Evolutionary conservation across 2,329 filamentous ascomycete species (phyloP).

Genomic region (Plenodomus biglobosus): DNA sequence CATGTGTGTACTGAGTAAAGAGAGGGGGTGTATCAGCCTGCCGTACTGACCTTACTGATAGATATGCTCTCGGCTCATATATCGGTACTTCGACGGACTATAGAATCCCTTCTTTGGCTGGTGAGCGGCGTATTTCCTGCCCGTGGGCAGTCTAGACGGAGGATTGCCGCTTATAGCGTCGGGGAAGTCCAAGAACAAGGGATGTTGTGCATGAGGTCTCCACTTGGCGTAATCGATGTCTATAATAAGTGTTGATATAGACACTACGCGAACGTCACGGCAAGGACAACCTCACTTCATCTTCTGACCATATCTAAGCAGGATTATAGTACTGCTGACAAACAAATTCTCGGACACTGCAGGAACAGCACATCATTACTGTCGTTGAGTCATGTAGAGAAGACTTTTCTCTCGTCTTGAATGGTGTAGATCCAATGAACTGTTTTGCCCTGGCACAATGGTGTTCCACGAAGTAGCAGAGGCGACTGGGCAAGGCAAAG

Average conservation of each 20-base stretch:
- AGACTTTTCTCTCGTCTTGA: too few relatives aligned
- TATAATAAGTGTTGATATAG: slow-evolving; percentile 1
- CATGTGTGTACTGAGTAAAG: too few relatives aligned
- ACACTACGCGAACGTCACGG: not conserved
- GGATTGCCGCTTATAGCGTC: not conserved
- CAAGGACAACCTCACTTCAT: too few relatives aligned
- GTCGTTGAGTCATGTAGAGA: too few relatives aligned
- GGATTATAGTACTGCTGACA: not conserved
- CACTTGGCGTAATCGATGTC: not conserved
- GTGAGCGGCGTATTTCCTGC: not conserved
- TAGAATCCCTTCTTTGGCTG: too few relatives aligned
- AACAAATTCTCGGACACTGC: not conserved
- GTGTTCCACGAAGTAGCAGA: not conserved
- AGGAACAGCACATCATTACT: too few relatives aligned
- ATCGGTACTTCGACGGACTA: too few relatives aligned
- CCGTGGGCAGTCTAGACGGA: not conserved
- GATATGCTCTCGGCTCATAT: too few relatives aligned
- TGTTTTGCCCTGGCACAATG: not conserved
- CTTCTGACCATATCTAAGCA: too few relatives aligned
- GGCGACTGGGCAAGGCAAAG: not conserved
- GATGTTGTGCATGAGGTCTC: slow-evolving; percentile 5
- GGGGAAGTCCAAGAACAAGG: not conserved
- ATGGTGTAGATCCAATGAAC: too few relatives aligned
- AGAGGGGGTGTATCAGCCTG: too few relatives aligned
- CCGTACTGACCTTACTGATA: too few relatives aligned